Evolutionary conservation across 441 rosid species (phyloP).

Genomic region (Croton setiger): DNA sequence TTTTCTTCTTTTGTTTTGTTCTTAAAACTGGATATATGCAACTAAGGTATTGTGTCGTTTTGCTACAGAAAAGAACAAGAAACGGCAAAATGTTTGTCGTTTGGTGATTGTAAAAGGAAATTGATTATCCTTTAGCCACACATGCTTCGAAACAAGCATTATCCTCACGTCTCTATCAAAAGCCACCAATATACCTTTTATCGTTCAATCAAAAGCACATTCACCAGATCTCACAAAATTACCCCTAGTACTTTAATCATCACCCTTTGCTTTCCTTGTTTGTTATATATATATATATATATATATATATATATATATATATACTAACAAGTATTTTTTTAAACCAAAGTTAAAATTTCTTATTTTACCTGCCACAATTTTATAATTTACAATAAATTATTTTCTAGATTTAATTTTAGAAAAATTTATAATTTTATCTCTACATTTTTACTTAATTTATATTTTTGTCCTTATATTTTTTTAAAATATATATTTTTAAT

Average conservation of each 20-base stretch:
- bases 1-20: not conserved
- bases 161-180: constrained; percentile 14
- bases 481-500: no score
- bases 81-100: constrained; percentile 5
- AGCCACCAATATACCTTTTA: constrained; percentile 28
- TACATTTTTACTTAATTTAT: no score
- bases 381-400: no score
- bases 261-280: constrained; percentile 32
- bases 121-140: constrained; percentile 7
- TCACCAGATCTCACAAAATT: constrained; percentile 24
- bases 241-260: constrained; percentile 32
- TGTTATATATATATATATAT: constrained; percentile 1
- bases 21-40: not conserved
- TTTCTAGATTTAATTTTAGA: no score
- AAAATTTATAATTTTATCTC: no score
- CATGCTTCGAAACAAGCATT: constrained; percentile 1
- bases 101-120: not conserved
- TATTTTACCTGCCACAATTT: no score
- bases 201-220: constrained; percentile 26
- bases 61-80: not conserved
- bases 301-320: no score
- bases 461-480: no score
- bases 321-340: no score
- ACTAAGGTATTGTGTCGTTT: not conserved
- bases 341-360: no score